Evolutionary conservation across 352 stramenopile species (phyloP).

Genomic region (Discostella stelligera): DNA sequence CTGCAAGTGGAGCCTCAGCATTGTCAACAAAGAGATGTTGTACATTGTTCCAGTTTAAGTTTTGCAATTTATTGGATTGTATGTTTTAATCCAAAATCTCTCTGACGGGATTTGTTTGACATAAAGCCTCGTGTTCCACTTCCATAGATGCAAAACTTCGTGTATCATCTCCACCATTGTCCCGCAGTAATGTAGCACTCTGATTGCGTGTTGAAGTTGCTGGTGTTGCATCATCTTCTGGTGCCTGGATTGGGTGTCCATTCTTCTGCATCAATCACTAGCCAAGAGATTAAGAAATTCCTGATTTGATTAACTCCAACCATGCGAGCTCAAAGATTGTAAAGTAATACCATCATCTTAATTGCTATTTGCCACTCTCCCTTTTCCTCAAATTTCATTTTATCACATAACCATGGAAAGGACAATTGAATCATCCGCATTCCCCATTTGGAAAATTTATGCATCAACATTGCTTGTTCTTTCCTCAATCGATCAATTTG

Average conservation of each 20-base stretch:
- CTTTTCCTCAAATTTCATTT: slow-evolving; percentile 29
- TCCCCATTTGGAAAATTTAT: slow-evolving; percentile 25
- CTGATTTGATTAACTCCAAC: slow-evolving; percentile 28
- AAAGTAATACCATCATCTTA: slow-evolving; percentile 24
- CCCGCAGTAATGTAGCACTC: background rate
- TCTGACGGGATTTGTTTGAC: background rate
- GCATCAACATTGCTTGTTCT: slow-evolving; percentile 1
- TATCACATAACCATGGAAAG: slow-evolving; percentile 38
- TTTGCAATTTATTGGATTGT: background rate
- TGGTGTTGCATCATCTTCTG: background rate
- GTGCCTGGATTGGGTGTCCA: too few species aligned
- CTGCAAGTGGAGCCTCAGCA: background rate
- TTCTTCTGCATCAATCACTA: too few species aligned
- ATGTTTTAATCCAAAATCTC: background rate
- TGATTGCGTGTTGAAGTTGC: background rate
- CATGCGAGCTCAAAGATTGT: slow-evolving; percentile 23
- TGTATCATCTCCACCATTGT: background rate
- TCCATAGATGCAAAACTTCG: background rate
- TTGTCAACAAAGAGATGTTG: background rate
- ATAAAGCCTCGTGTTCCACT: background rate
- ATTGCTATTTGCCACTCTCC: slow-evolving; percentile 25
- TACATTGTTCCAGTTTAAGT: background rate
- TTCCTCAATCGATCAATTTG: slow-evolving; percentile 9
- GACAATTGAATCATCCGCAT: slow-evolving; percentile 32
- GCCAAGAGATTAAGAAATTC: too few species aligned